Percentiles rank a stretch among this genome's conserved stretches.
phyloP scores from a whole-genome alignment of 108 stramenopile species.

The Skeletonema potamos region DNA sequence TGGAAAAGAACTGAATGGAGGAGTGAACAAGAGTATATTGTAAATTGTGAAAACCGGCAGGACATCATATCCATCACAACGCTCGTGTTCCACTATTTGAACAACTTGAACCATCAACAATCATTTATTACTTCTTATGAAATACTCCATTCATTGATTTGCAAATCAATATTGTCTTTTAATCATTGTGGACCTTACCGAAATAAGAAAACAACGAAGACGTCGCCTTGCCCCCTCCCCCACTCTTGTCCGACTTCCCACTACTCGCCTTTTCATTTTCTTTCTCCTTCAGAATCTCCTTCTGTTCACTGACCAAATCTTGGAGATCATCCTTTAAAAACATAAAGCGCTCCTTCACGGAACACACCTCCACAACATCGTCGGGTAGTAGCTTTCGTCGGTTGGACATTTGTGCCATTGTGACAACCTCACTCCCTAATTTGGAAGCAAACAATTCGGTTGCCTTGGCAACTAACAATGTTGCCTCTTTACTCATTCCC shows the following conservation, averaged over 20 bases:
- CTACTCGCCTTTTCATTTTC: constrained; percentile 19
- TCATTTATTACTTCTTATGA: not conserved
- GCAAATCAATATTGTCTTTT: not conserved
- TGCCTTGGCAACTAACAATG: constrained; percentile 75
- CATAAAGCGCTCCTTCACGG: constrained; percentile 60
- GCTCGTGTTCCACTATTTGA: no score
- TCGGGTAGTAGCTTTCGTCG: constrained; percentile 69
- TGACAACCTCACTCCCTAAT: constrained; percentile 63
- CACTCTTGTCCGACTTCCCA: constrained; percentile 1
- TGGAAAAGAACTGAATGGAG: not conserved
- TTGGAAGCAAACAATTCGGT: constrained; percentile 72
- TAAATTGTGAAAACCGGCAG: no score
- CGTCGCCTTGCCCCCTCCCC: not conserved
- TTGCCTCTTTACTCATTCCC: constrained; percentile 80
- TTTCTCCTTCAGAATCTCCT: constrained; percentile 12
- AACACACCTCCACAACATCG: constrained; percentile 78
- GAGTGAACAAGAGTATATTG: not conserved
- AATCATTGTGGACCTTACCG: not conserved
- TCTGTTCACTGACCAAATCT: constrained; percentile 33
- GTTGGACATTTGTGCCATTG: constrained; percentile 76
- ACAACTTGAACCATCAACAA: not conserved
- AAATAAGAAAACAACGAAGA: constrained; percentile 7
- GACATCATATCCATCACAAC: no score
- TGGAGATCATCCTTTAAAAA: constrained; percentile 74
- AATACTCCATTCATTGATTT: not conserved